Base-by-base conservation (phyloP, 1,139 yeast species). In the Hansenula sp. region DNA sequence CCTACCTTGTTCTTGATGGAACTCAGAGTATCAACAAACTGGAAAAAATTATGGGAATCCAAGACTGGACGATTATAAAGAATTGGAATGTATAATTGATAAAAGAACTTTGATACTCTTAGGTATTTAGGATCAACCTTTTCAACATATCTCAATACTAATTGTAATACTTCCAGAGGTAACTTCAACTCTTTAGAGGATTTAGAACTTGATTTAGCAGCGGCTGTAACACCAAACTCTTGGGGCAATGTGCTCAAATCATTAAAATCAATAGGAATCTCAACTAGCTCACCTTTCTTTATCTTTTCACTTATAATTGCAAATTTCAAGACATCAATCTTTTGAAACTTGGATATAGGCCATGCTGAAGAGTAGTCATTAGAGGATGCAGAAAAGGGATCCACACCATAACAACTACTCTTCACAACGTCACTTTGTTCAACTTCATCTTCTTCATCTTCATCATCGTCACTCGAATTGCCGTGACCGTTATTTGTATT, bases 1-100 rank as follows among this genome's bases (percentile, higher is more conserved):
- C 71, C 70, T 13, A 63, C 43, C 19, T 47, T 47, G 11, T 49
- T 44, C 45, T 65, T 58, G 48, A 66, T 65, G 51, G 50, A 49
- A 9, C 81, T 67, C 28, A 91, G 70, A 1, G 91, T 69, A 11
- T 84, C 88, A 38, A 90, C 93, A 67, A 93, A 93, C 34, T 66
- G 63, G 51, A 70, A 68, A 59, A 89, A 89, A 60, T 90, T 91
- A 43, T 74, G 70, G 5, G 93, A 81, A 45, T 72, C 71, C 36
- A 93, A 68, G 4, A 49, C 55, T 0, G 98, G 98, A 17, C 68
- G 58, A 12, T 66, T 63, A 64, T 91, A 93, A 4, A 91, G 58
- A 53, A 77, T 63, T 1, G 89, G 86, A 13, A 86, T 54, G 7
- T 81, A 77, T 19, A 81, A 65, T 32, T 61, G 49, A 60, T 85